Base-by-base conservation (phyloP, 2,329 filamentous ascomycete genomes). In the Trichoderma koningiopsis region DNA sequence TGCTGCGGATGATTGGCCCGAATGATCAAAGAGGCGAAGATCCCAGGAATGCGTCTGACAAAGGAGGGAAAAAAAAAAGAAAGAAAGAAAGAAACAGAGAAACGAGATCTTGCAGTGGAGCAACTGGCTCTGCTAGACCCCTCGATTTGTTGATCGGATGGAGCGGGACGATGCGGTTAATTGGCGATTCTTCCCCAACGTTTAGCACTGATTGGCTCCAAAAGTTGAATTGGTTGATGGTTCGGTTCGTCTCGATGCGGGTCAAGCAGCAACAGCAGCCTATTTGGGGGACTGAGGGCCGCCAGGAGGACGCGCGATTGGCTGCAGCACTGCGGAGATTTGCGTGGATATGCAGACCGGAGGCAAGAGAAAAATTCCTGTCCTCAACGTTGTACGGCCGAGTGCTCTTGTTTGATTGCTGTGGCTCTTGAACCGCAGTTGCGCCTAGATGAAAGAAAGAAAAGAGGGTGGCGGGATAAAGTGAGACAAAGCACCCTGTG, bases 171-270 rank as follows among this genome's bases (percentile, higher is more conserved):
- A 63, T 52, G 67, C 56, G 57, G 57, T 57, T 57, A 57, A 57
- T 57, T 35, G 14, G 27, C 24, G 67, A 33, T 64, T 60, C 33
- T 49, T 24, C 49, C 57, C 57, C 57, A 60, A 56, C 49, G 49
- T 68, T 31, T 61, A 19, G 65, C 65, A 55, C 35, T 61, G 65
- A 68, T 68, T 68, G 65, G 65, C 47, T 35, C 33, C 49, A 40
- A 56, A 5, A 33, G 55, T 29, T 22, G 53, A 27, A 53, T 31
- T 57, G 37, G 8, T 58, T 67, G 63, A 67, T 62, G 59, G 66
- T 62, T 56, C 49, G 59, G 66, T 68, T 68, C 66, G 63, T 37
- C 40, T 67, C 24, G 63, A 67, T 67, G 63, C 63, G 63, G 63
- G 63, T 67, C 63, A 47, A 43, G 63, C 27, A 58, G 55, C 35